Evolutionary conservation across 192 early-diverging fungal genomes (phyloP), one percentile per base, ranked within the genome.

Genomic region (Thamnidium elegans): DNA sequence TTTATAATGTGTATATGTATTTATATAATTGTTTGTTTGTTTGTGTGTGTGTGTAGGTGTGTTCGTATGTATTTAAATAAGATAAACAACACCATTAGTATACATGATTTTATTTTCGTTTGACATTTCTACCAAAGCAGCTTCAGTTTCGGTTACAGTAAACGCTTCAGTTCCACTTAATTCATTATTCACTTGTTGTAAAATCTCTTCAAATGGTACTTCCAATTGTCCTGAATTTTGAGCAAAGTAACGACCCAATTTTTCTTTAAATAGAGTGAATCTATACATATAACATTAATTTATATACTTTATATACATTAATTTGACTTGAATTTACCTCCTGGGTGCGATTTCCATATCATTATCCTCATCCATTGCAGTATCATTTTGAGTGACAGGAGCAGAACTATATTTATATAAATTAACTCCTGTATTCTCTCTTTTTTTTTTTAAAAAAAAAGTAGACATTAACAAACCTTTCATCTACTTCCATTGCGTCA

Each of bases 21-120:
- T 39, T 39, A 39, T 39, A 39, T 39, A 39, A 9, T 9, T 39
- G 36, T 39, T 39, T 26, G 26, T 26, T 1, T 26, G 26, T 39
- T 1, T 39, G 36, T 10, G 36, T 39, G 36, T 39, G 36, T 9
- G 36, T 48, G 46, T 48, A 48, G 4, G 13, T 48, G 15, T 48
- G 17, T 48, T 17, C 14, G 44, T 45, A 45, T 55, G 26, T 21
- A 42, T n/a, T 73, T 83, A 92, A 69, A 92, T 88, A 67, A 82
- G 78, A 63, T 89, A 83, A 50, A 89, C 74, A 54, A 83, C 76
- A 21, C 80, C 81, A 58, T 84, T 84, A 34, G 80, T 82, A 70
- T 84, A 90, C 87, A 90, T 90, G 30, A 92, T 72, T 44, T 88
- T 81, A 72, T 92, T 92, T 23, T 75, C 81, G 13, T 69, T 65